Conservation (phyloP, 139 green algal species). For the Bryopsis sp. region DNA sequence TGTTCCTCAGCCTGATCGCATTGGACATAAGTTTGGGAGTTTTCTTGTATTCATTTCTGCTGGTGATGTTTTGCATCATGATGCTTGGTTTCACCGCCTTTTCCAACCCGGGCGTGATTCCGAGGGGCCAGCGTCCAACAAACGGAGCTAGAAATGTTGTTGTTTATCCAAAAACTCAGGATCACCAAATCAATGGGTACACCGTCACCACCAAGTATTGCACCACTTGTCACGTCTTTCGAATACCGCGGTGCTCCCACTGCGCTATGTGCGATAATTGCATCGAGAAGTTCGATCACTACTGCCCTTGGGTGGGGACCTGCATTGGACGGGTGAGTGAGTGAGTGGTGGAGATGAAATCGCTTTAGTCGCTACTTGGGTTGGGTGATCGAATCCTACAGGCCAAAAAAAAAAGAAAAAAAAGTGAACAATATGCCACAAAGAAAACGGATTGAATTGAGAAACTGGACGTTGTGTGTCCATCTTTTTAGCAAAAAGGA, state of each 20-base stretch:
- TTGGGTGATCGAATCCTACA: no score
- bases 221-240: conserved; percentile 46
- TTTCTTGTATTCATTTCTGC: conserved; percentile 14
- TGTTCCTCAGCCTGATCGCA: not conserved
- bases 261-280: conserved; percentile 97
- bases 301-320: conserved; percentile 96
- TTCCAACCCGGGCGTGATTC: conserved; percentile 84
- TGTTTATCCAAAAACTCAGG: conserved; percentile 20
- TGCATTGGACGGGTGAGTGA: conserved; percentile 51
- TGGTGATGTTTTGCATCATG: not conserved
- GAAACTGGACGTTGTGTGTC: no score
- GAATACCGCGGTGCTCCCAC: conserved; percentile 50
- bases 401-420: no score
- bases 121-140: conserved; percentile 52
- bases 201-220: conserved; percentile 62
- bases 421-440: not conserved
- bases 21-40: not conserved
- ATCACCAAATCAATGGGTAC: conserved; percentile 51
- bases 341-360: no score
- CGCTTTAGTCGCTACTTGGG: no score
- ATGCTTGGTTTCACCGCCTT: conserved; percentile 64
- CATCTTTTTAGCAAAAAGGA: no score
- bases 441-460: not conserved
- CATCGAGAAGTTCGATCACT: conserved; percentile 95
- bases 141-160: conserved; percentile 30